Evolutionary conservation across 768 basidiomycete species (phyloP).

Genomic region (Lentinula boryana): DNA sequence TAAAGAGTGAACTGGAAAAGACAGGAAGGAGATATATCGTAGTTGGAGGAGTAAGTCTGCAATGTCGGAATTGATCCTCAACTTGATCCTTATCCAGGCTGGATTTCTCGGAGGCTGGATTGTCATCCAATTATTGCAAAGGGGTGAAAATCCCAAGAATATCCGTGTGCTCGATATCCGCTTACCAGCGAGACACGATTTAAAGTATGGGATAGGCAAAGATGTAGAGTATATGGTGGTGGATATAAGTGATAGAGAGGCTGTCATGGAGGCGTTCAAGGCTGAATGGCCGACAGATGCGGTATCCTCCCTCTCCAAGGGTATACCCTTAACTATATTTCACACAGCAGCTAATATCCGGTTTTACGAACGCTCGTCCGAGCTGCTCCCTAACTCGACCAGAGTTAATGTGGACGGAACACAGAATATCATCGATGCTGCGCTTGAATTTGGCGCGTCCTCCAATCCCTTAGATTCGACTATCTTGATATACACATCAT

Average conservation of each 20-base stretch:
- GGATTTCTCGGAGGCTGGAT: conserved; percentile 81
- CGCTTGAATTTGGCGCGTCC: conserved; percentile 45
- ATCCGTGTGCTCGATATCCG: conserved; percentile 68
- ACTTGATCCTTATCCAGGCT: conserved; percentile 31
- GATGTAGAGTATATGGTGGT: conserved; percentile 53
- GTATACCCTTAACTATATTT: conserved; percentile 53
- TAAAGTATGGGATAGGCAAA: conserved; percentile 43
- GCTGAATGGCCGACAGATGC: conserved; percentile 45
- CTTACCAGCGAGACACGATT: conserved; percentile 50
- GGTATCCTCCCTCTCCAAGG: conserved; percentile 13
- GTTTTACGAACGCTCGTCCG: conserved; percentile 59
- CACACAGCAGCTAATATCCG: conserved; percentile 77
- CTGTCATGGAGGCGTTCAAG: conserved; percentile 55
- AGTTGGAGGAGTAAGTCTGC: conserved; percentile 58
- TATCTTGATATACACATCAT: conserved; percentile 67
- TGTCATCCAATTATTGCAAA: conserved; percentile 55
- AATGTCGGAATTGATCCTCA: not conserved
- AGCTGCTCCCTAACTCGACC: conserved; percentile 47
- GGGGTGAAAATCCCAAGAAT: conserved; percentile 61
- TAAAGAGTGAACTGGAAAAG: conserved; percentile 25
- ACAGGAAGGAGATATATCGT: conserved; percentile 75
- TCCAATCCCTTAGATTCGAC: not conserved
- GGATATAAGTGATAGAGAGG: conserved; percentile 48
- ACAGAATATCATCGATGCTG: conserved; percentile 57
- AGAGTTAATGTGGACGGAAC: conserved; percentile 66